Percentiles rank a stretch among this genome's conserved stretches.
Evolutionary conservation across 352 stramenopile genomes (phyloP).

Genomic region (Pythium rishiriense): DNA sequence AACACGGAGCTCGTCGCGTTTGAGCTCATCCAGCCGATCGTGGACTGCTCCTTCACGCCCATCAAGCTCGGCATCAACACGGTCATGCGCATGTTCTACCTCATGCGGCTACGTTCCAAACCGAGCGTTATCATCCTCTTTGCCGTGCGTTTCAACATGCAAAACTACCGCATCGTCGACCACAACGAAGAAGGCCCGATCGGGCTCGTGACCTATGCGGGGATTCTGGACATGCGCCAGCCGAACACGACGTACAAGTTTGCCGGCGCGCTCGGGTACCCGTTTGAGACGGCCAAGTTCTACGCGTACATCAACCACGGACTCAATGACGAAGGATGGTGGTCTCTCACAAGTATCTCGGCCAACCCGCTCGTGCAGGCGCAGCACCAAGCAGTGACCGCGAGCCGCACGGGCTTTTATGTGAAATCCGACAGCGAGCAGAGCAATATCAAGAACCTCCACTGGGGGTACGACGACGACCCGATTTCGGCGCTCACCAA

Average conservation of each 20-base stretch:
- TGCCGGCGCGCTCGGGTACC: background rate
- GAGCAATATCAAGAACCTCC: conserved; percentile 13
- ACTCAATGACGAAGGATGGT: background rate
- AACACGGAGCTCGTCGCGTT: conserved; percentile 11
- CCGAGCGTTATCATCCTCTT: background rate
- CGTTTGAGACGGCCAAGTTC: conserved; percentile 1
- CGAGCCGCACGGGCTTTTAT: conserved; percentile 9
- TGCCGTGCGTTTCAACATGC: conserved; percentile 15
- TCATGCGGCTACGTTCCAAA: conserved; percentile 12
- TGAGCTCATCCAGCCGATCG: conserved; percentile 38
- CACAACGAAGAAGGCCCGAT: background rate
- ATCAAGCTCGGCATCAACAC: conserved; percentile 17
- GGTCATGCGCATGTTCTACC: conserved; percentile 7
- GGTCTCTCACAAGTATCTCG: conserved; percentile 14
- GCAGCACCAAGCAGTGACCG: background rate
- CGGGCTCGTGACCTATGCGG: background rate
- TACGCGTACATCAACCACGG: background rate
- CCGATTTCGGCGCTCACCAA: background rate
- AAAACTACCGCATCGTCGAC: background rate
- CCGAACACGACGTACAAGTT: background rate
- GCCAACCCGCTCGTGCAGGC: background rate
- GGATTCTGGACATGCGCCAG: background rate
- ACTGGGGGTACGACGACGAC: conserved; percentile 5
- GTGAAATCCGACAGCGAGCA: conserved; percentile 4
- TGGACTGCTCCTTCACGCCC: conserved; percentile 40